Evolutionary conservation across 306 rosid genomes (phyloP).

Genomic region (Rosa lucieae): DNA sequence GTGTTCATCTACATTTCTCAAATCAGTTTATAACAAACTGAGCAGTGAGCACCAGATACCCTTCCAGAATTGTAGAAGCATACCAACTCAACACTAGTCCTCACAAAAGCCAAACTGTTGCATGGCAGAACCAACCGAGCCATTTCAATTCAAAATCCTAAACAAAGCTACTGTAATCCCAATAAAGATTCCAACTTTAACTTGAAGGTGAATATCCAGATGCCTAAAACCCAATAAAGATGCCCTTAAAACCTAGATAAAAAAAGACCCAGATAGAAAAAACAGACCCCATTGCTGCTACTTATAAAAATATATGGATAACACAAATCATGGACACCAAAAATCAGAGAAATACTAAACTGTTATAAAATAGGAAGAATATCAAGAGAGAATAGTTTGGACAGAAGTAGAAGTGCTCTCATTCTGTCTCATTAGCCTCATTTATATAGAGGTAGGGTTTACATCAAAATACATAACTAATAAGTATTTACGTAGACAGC

Average conservation of each 20-base stretch:
- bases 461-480: too few relatives aligned
- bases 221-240: constrained; percentile 20
- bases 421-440: too few relatives aligned
- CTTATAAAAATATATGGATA: constrained; percentile 41
- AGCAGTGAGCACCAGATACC: too few relatives aligned
- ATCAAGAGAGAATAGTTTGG: too few relatives aligned
- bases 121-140: constrained; percentile 56
- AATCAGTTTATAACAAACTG: too few relatives aligned
- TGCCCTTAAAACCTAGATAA: constrained; percentile 38
- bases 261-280: constrained; percentile 23
- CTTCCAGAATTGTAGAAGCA: too few relatives aligned
- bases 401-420: too few relatives aligned
- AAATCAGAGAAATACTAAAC: constrained; percentile 27
- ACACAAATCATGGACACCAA: constrained; percentile 46
- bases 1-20: too few relatives aligned
- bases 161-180: constrained; percentile 18
- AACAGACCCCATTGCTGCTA: constrained; percentile 19
- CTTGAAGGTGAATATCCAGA: constrained; percentile 25
- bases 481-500: too few relatives aligned
- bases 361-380: too few relatives aligned
- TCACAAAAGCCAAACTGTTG: constrained; percentile 41
- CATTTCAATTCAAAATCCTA: constrained; percentile 38
- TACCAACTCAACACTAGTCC: constrained; percentile 26
- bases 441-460: too few relatives aligned
- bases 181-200: background rate